A percentile compares a stretch with the other conserved stretches of the same genome.
phyloP scores from a whole-genome alignment of 148 eudicot genomes.

The Oxyria digyna region DNA sequence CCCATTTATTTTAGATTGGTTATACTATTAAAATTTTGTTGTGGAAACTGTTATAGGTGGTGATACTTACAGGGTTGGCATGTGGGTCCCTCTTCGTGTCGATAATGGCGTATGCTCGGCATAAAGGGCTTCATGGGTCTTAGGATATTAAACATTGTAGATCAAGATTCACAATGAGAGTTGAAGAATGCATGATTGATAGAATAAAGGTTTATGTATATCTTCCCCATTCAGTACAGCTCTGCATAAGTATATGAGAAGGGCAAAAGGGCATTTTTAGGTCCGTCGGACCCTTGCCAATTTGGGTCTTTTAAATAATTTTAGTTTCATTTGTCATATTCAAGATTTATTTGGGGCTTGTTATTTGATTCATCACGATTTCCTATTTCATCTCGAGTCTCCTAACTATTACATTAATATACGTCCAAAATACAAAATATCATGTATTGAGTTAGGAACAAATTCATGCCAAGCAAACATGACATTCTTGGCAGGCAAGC shows the following conservation, averaged over 20 bases:
- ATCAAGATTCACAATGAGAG: background rate
- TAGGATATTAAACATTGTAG: slow-evolving; percentile 9
- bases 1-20: background rate
- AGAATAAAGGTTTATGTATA: background rate
- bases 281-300: background rate
- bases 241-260: background rate
- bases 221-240: background rate
- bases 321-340: background rate
- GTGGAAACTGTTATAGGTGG: slow-evolving; percentile 31
- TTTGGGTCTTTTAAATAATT: background rate
- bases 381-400: background rate
- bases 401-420: background rate
- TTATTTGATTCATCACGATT: background rate
- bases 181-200: background rate
- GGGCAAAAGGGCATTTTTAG: background rate
- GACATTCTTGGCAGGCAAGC: too few species aligned
- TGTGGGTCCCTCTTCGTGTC: slow-evolving; percentile 42
- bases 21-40: background rate
- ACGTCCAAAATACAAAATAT: background rate
- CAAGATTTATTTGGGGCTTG: background rate
- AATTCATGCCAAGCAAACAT: background rate
- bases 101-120: slow-evolving; percentile 57
- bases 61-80: slow-evolving; percentile 44
- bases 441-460: background rate
- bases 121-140: slow-evolving; percentile 66